Evolutionary conservation across 2,329 filamentous ascomycete species (phyloP).

Genomic region (Capronia epimyces): DNA sequence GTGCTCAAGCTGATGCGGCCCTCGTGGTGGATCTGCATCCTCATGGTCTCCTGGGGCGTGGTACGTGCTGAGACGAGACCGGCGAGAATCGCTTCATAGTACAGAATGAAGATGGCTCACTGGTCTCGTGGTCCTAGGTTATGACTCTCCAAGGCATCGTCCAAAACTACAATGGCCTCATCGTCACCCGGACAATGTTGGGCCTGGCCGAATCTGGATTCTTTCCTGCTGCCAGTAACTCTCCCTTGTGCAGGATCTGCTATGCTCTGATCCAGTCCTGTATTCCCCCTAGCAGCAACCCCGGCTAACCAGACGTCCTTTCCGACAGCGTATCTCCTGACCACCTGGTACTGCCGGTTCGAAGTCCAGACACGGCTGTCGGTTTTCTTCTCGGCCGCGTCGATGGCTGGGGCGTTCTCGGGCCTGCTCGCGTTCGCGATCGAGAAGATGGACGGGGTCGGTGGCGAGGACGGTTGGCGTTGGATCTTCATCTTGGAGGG

Average conservation of each 20-base stretch:
- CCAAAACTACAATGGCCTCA: conserved; percentile 42
- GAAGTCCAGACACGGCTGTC: conserved; percentile 42
- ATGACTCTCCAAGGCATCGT: conserved; percentile 49
- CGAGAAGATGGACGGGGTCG: conserved; percentile 47
- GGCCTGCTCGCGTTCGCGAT: conserved; percentile 49
- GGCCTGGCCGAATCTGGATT: conserved; percentile 39
- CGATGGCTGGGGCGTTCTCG: conserved; percentile 48
- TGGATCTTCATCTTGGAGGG: conserved; percentile 50
- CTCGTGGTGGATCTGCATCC: conserved; percentile 33
- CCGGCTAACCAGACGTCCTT: neutral
- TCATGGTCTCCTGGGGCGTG: conserved; percentile 42
- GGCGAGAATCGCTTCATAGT: too few species aligned
- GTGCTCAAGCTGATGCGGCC: conserved; percentile 47
- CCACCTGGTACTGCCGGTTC: conserved; percentile 41
- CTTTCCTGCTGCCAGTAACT: conserved; percentile 30
- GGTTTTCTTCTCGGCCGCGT: conserved; percentile 44
- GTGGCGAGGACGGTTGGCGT: conserved; percentile 35
- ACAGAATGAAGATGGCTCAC: too few species aligned
- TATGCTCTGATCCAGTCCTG: neutral
- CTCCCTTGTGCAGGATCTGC: neutral
- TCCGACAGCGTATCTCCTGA: conserved; percentile 15
- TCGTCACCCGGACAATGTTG: conserved; percentile 44
- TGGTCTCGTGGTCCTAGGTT: conserved; percentile 28
- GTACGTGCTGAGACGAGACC: too few species aligned
- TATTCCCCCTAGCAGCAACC: conserved; percentile 33